These are phyloP conservation scores for Colletotrichum tropicicola DNA, from an alignment of 2,329 filamentous ascomycete genomes.

Conservation along the genomic window DNA sequence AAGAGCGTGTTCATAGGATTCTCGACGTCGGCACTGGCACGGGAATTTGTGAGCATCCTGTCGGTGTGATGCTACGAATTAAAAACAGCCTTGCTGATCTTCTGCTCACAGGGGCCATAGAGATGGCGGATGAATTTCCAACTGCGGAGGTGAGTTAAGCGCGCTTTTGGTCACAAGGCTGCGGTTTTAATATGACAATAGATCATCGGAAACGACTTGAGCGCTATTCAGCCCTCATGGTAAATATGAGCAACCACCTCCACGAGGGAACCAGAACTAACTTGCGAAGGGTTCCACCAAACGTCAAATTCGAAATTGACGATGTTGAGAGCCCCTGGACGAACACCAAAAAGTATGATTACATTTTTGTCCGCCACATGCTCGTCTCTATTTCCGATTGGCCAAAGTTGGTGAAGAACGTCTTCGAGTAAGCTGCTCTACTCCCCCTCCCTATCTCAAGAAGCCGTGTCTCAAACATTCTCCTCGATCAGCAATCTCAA, in stretches of 20 bases:
- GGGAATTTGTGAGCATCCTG: not conserved
- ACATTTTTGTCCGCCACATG: conserved; percentile 36
- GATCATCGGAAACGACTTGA: not conserved
- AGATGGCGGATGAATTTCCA: not conserved
- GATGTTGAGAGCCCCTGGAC: conserved; percentile 54
- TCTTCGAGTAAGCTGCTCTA: conserved; percentile 8
- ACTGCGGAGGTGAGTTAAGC: not conserved
- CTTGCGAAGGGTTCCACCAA: conserved; percentile 46
- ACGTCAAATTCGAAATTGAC: conserved; percentile 78
- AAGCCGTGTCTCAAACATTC: not conserved
- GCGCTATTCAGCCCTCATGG: not conserved
- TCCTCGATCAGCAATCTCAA: not conserved
- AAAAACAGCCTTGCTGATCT: not conserved
- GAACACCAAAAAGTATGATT: not conserved
- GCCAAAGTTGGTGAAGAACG: conserved; percentile 27
- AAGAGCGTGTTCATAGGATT: not conserved
- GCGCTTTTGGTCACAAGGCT: not conserved
- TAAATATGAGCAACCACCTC: not conserved
- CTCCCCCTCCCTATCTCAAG: not conserved
- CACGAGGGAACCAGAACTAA: not conserved
- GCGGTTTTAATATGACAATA: not conserved
- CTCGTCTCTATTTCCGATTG: conserved; percentile 40
- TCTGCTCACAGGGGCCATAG: not conserved
- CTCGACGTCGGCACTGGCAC: not conserved
- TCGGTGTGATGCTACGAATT: rapidly evolving